Base-by-base conservation (phyloP, 169 alveolate species). In the Plasmodium falciparum region DNA sequence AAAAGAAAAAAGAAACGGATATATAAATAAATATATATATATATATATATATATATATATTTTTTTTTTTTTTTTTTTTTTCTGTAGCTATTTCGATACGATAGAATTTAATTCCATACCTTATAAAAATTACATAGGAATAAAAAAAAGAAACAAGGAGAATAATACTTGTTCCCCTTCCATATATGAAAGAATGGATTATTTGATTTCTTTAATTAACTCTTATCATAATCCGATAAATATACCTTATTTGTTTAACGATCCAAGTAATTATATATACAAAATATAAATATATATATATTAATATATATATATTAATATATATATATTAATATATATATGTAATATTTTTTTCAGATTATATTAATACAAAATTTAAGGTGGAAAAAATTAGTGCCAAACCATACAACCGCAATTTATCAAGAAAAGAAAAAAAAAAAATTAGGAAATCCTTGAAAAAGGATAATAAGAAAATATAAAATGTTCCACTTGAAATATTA, bases 351-450 rank as follows among this genome's bases (percentile, higher is more conserved):
- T 59, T 52, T 2, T 33, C 26, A 78, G 90, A 24, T 47, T 78
- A 78, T 54, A 39, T 78, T 8, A 78, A 67, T 29, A 78, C 90
- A 45, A 78, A 43, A 59, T 78, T 78, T 61, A 78, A 24, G 56
- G 90, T 78, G 9, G 90, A 78, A 67, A 70, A 52, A 50, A 45
- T 78, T 8, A 45, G 67, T 43, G 71, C 65, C 2, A 78, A 78
- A 58, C 49, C 22, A 20, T 78, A 66, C 15, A 52, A 26, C 61
- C 66, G 67, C 17, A 69, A 67, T 29, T 26, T 78, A 47, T 66
- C 90, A n/a, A 33, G 90, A 22, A 78, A 78, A 59, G 90, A 78
- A 71, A 65, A 33, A 66, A 78, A 78, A 29, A 58, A 67, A 43
- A 29, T 78, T 49, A 67, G 69, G 59, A 78, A 78, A 49, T 49